phyloP scores from a whole-genome alignment of 768 basidiomycete genomes.

The Terana coerulea region DNA sequence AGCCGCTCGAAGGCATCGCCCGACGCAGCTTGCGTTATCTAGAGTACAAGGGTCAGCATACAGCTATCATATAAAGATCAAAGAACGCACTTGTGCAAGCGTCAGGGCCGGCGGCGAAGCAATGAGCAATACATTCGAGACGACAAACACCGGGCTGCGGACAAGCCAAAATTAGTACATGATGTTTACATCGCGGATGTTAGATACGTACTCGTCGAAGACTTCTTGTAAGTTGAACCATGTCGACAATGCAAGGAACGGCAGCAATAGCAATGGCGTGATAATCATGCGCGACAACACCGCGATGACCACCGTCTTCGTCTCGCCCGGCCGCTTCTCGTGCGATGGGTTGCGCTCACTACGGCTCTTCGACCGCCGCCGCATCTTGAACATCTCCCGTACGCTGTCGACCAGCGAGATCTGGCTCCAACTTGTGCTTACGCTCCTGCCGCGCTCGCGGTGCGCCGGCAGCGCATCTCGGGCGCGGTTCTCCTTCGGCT shows the following conservation, averaged over 20 bases:
- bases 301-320: conserved; percentile 77
- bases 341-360: conserved; percentile 14
- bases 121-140: conserved; percentile 79
- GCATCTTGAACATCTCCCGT: conserved; percentile 39
- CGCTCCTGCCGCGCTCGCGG: conserved; percentile 16
- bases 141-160: conserved; percentile 78
- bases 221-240: conserved; percentile 54
- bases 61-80: conserved; percentile 26
- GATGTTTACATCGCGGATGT: background rate
- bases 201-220: conserved; percentile 69
- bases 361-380: conserved; percentile 19
- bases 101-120: conserved; percentile 79
- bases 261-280: conserved; percentile 74
- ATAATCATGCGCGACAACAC: conserved; percentile 86
- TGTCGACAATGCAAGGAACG: conserved; percentile 64
- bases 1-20: conserved; percentile 91
- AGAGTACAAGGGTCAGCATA: conserved; percentile 23
- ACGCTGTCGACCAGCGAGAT: conserved; percentile 39
- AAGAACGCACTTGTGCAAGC: conserved; percentile 46
- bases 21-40: conserved; percentile 82
- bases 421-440: conserved; percentile 23
- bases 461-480: conserved; percentile 13
- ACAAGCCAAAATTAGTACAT: too few relatives aligned
- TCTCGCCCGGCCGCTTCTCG: conserved; percentile 56
- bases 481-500: conserved; percentile 14